Evolutionary conservation across 306 rosid genomes (phyloP), one percentile per base, ranked within the genome.

Genomic region (Mucuna pruriens): DNA sequence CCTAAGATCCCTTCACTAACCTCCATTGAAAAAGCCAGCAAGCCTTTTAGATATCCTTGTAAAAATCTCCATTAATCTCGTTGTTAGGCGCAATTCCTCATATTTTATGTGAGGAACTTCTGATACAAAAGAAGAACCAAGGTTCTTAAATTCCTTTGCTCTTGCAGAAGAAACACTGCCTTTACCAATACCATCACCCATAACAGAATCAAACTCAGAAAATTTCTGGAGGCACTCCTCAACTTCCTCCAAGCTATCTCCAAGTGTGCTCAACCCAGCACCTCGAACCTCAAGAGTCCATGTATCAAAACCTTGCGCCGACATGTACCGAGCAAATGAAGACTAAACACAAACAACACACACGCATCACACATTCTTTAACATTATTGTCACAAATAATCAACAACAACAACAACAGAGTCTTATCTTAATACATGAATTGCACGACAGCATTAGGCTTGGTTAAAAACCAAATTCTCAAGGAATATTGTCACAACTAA

Each of bases 241-340:
- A 36, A 62, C 68, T 46, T 85, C 74, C 62, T 81, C 85, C 10
- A 58, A 61, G 61, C 83, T 86, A 61, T 73, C 80, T 64, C 85
- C 77, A 13, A 49, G 44, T 2, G 86, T 84, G 90, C 97, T 95
- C 78, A 95, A 85, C 33, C 99, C 99, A 63, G 91, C 79, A 26
- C 99, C 99, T 52, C 99, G 87, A 82, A 95, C 85, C 86, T 93
- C 99, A 71, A 95, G 94, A 85, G 81, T 88, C 99, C 99, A 95
- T 1, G 99, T 90, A 87, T 95, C 98, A 63, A 89, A 95, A 78
- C 98, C 97, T 81, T 90, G 89, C 0, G 84, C 81, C 19, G 97
- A 84, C 98, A 95, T 92, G 84, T 73, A 85, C 66, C 97, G 92
- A 0, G 94, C 97, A 87, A 93, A 93, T 76, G 99, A 95, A 71